Conservation (phyloP, 2,329 filamentous ascomycete genomes). For the Cordyceps militaris region DNA sequence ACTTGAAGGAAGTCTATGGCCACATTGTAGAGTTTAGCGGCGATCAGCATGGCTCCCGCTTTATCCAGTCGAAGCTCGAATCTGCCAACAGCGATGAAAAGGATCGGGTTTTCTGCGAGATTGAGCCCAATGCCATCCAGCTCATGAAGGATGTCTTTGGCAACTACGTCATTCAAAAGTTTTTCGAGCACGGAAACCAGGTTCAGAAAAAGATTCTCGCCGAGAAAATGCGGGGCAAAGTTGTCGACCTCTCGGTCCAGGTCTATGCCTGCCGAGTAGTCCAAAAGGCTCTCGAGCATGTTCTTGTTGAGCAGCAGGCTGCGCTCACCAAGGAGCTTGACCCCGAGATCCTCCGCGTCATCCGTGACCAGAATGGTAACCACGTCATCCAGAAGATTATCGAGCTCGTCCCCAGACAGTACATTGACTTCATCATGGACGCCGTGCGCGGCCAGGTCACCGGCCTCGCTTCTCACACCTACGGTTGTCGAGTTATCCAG, state of each 20-base stretch:
- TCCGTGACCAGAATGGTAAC: constrained; percentile 87
- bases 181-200: constrained; percentile 94
- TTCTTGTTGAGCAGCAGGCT: constrained; percentile 86
- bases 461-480: constrained; percentile 68
- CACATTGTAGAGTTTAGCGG: constrained; percentile 92
- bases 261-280: constrained; percentile 95
- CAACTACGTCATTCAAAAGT: constrained; percentile 97
- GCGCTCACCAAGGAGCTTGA: constrained; percentile 78
- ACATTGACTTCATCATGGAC: constrained; percentile 80
- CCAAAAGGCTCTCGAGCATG: constrained; percentile 89
- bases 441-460: constrained; percentile 71
- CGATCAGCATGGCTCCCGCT: constrained; percentile 90
- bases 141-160: constrained; percentile 96
- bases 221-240: constrained; percentile 78
- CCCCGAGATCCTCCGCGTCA: constrained; percentile 65
- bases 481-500: constrained; percentile 90
- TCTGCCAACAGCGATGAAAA: constrained; percentile 95
- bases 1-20: constrained; percentile 81
- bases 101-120: constrained; percentile 80
- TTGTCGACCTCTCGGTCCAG: constrained; percentile 71
- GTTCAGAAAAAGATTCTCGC: constrained; percentile 84
- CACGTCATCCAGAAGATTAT: constrained; percentile 96
- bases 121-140: constrained; percentile 74
- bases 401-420: constrained; percentile 64
- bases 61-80: constrained; percentile 89